These are phyloP conservation scores for Vinca major DNA, from an alignment of 305 asterid species.

Conservation along the genomic window DNA sequence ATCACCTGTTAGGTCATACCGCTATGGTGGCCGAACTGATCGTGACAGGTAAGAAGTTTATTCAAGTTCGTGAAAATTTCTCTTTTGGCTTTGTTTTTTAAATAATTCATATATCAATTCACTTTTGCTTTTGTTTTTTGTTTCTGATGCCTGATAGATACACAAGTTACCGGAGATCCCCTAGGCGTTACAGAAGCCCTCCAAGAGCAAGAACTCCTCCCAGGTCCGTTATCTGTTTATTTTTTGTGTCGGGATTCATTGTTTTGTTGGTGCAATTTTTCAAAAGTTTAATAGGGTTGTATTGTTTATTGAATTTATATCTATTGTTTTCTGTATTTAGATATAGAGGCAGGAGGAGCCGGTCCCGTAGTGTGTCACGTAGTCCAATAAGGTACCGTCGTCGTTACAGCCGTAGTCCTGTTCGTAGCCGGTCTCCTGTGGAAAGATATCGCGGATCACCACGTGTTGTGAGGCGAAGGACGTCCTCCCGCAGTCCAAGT, in stretches of 20 bases:
- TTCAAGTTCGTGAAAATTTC: neutral
- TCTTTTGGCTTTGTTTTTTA: neutral
- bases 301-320: too few species aligned
- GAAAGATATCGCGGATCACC: constrained; percentile 53
- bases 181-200: constrained; percentile 90
- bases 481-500: constrained; percentile 61
- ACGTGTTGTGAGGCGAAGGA: constrained; percentile 40
- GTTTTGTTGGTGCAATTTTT: neutral
- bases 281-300: neutral
- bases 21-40: constrained; percentile 64
- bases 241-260: neutral
- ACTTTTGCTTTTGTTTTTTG: neutral
- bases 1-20: constrained; percentile 72
- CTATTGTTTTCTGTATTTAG: constrained; percentile 24
- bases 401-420: constrained; percentile 62
- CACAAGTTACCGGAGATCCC: constrained; percentile 72
- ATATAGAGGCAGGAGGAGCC: constrained; percentile 74
- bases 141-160: constrained; percentile 31
- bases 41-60: constrained; percentile 51
- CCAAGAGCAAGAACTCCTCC: constrained; percentile 76
- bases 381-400: constrained; percentile 87
- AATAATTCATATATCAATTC: neutral
- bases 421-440: constrained; percentile 61
- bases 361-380: constrained; percentile 57
- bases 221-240: constrained; percentile 16